Conservation (phyloP, 2,329 filamentous ascomycete genomes). For the Pestalotiopsis sp. region DNA sequence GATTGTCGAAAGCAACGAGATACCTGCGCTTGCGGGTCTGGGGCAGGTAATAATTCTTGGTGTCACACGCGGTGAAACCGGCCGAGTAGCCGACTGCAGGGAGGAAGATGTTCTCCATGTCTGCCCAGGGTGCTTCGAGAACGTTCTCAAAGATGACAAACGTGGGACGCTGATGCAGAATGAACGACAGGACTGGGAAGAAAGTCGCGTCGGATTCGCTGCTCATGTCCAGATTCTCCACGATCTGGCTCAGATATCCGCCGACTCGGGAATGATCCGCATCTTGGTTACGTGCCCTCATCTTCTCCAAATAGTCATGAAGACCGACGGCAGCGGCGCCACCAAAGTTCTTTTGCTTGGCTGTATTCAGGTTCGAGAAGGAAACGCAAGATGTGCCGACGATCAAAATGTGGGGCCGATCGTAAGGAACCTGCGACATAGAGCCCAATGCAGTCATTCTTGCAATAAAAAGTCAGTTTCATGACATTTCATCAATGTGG, state of each 20-base stretch:
- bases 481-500: neutral
- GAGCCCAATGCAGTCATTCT: constrained; percentile 69
- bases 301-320: neutral
- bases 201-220: constrained; percentile 66
- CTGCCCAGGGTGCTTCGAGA: constrained; percentile 55
- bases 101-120: constrained; percentile 42
- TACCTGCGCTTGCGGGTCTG: constrained; percentile 67
- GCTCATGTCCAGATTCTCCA: constrained; percentile 60
- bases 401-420: constrained; percentile 63
- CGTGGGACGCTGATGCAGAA: constrained; percentile 53
- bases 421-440: constrained; percentile 51
- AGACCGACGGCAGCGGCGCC: constrained; percentile 25
- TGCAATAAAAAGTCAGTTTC: constrained; percentile 13
- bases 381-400: constrained; percentile 78
- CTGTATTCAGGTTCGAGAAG: constrained; percentile 64
- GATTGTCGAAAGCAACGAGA: constrained; percentile 53
- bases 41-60: constrained; percentile 72
- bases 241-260: constrained; percentile 32
- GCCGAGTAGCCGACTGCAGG: constrained; percentile 56
- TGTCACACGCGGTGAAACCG: constrained; percentile 54
- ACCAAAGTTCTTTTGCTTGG: constrained; percentile 47
- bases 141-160: constrained; percentile 77
- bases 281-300: neutral
- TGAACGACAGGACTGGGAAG: constrained; percentile 59
- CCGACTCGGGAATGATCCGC: constrained; percentile 37